Evolutionary conservation across 1,139 yeast genomes (phyloP).

Genomic region (Kurtzmaniella natalensis): DNA sequence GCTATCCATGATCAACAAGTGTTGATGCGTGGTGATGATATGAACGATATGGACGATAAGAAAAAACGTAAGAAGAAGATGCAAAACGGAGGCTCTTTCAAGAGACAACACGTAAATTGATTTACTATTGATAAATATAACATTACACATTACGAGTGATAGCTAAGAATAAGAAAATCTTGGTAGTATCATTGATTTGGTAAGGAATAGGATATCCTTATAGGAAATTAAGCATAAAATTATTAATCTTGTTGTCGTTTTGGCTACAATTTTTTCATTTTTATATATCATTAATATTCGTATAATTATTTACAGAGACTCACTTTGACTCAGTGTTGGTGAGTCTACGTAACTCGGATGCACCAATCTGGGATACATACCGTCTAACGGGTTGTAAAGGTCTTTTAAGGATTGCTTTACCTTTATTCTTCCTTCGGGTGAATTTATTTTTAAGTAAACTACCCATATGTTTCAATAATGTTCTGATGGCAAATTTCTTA

Average conservation of each 20-base stretch:
- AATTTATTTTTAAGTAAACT: conserved; percentile 54
- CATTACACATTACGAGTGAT: no score
- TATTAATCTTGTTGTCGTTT: no score
- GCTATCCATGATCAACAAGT: conserved; percentile 56
- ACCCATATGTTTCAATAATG: conserved; percentile 56
- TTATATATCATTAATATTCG: no score
- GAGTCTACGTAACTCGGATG: conserved; percentile 15
- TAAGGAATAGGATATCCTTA: not conserved
- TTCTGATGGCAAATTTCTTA: conserved; percentile 47
- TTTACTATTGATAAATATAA: no score
- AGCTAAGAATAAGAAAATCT: no score
- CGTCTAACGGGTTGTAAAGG: conserved; percentile 24
- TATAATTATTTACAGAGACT: no score
- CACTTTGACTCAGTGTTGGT: no score
- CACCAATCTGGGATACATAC: conserved; percentile 24
- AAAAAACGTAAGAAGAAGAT: conserved; percentile 26
- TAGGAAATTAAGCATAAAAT: no score
- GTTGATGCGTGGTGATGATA: conserved; percentile 41
- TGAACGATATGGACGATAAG: conserved; percentile 33
- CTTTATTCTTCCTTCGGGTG: conserved; percentile 18
- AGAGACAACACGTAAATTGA: conserved; percentile 39
- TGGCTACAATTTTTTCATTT: no score
- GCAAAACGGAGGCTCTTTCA: conserved; percentile 29
- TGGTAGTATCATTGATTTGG: no score
- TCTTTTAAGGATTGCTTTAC: conserved; percentile 11